Percentiles rank a stretch among this genome's conserved stretches.
Conservation (phyloP, 306 rosid species). For the Prunus davidiana region DNA sequence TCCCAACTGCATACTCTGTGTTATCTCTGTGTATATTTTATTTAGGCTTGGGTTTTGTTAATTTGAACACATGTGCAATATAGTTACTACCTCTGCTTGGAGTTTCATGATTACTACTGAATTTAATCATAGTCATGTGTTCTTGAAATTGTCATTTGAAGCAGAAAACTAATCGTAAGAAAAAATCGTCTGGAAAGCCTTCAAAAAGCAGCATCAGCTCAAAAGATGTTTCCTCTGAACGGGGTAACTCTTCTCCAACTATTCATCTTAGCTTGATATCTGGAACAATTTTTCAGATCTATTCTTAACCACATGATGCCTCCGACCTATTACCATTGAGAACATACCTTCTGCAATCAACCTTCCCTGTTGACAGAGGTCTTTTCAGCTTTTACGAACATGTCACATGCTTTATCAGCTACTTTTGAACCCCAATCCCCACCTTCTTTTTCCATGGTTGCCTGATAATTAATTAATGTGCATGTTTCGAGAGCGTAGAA, state of each 20-base stretch:
- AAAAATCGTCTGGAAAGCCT: not conserved
- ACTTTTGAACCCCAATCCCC: not conserved
- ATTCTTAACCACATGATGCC: not conserved
- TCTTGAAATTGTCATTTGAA: constrained; percentile 4
- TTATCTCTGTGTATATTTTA: not conserved
- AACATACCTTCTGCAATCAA: constrained; percentile 4
- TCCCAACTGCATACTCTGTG: not conserved
- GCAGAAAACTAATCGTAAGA: not conserved
- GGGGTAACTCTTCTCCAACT: not conserved
- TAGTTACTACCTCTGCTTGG: not conserved
- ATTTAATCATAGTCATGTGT: not conserved
- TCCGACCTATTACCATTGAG: not conserved
- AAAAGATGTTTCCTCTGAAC: not conserved
- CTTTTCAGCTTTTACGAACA: not conserved
- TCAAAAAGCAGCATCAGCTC: not conserved
- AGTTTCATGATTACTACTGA: not conserved
- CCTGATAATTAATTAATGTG: not conserved
- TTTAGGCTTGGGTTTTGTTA: not conserved
- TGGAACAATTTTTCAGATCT: not conserved
- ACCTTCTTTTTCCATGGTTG: not conserved
- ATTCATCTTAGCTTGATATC: not conserved
- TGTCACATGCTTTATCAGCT: not conserved
- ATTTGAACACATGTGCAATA: not conserved
- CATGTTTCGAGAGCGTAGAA: constrained; percentile 7
- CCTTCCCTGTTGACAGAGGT: constrained; percentile 11